These are phyloP conservation scores for Diplodia mutila DNA, from an alignment of 2,329 filamentous ascomycete genomes.

Conservation along the genomic window DNA sequence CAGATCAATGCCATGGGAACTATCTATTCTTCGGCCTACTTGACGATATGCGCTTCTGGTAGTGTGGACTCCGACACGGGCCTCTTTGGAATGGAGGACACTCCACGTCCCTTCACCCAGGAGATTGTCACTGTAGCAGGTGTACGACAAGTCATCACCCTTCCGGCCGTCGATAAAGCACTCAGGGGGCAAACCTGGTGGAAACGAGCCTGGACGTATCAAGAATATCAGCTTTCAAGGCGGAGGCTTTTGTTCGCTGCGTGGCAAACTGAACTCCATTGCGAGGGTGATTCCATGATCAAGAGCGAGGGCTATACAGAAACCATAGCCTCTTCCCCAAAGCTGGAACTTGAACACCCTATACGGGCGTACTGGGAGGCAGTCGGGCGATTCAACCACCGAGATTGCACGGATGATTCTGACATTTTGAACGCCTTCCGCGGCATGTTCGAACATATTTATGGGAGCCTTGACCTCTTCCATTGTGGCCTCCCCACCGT, in stretches of 20 bases:
- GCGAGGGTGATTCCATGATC: not conserved
- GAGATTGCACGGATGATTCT: not conserved
- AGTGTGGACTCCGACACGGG: not conserved
- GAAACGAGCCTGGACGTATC: not conserved
- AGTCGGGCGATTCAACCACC: not conserved
- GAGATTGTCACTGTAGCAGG: not conserved
- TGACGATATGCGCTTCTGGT: not conserved
- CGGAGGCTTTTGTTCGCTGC: not conserved
- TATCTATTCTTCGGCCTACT: not conserved
- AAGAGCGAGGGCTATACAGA: not conserved
- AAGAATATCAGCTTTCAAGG: not conserved
- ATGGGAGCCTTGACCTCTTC: not conserved
- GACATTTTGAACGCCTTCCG: not conserved
- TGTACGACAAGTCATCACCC: not conserved
- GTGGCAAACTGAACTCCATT: not conserved
- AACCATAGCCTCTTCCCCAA: too few relatives aligned
- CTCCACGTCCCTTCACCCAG: not conserved
- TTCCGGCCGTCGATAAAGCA: not conserved
- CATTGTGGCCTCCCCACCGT: not conserved
- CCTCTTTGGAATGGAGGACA: not conserved
- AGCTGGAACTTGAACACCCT: too few relatives aligned
- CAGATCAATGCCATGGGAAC: not conserved
- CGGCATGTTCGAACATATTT: not conserved
- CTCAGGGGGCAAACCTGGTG: not conserved
- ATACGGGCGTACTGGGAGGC: not conserved